Base-by-base conservation (phyloP, 139 green algal genomes). In the Limnomonas spitsbergensis region DNA sequence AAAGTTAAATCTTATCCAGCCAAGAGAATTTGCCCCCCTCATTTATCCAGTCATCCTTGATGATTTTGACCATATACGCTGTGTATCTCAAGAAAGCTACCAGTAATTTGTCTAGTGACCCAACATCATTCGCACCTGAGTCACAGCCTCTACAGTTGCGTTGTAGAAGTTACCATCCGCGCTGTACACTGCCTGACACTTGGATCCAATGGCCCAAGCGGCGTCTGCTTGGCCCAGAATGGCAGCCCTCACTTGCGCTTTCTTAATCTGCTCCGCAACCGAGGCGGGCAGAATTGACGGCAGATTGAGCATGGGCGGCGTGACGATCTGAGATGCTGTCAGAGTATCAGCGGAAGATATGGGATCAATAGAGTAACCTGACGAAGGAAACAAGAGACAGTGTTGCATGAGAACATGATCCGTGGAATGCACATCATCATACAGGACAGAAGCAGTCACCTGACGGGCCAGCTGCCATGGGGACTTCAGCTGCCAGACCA, bases 221-320 rank as follows among this genome's bases (percentile, higher is more conserved):
- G 89, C 73, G 20, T 82, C 66, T 4, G 86, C 92, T 73, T 94
- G 91, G 3, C 92, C 92, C 9, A 69, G 66, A 2, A 96, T 66
- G 0, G 92, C 91, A 53, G 88, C 88, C 14, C 56, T 53, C 32
- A 92, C 84, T 75, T 94, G 90, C 0, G 92, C 92, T 29, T 77
- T 73, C 0, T 84, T 73, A 32, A 97, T 95, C 77, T 97, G 92
- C 24, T 94, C 80, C 1, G 91, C 89, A 20, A 97, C 88, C 14
- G 87, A 89, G 0, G 85, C 80, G 29, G 89, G 90, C 32, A 94
- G 77, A 29, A 89, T 86, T 14, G 85, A 82, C 0, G 87, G 67
- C 0, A 86, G 35, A 69, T 80, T 84, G 2, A 90, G 73, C 36
- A 76, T 68, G 26, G 87, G 81, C 0, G 82, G 75, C 1, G 80